phyloP scores from a whole-genome alignment of 2,329 filamentous ascomycete genomes.

The Fusarium armeniacum region DNA sequence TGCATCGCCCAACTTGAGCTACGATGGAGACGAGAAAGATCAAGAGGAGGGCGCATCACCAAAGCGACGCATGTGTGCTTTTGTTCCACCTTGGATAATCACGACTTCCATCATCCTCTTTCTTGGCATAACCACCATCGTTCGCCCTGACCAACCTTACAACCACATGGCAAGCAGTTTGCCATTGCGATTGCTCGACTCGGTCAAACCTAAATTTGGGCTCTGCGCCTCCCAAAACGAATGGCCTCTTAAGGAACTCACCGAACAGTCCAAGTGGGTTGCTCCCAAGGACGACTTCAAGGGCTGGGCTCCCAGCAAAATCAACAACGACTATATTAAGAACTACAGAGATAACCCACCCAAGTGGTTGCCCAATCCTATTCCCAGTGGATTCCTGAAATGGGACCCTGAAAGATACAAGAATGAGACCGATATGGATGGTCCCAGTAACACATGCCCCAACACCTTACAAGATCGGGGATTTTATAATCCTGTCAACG shows the following conservation, averaged over 20 bases:
- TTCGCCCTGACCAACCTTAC: conserved; percentile 50
- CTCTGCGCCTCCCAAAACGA: conserved; percentile 44
- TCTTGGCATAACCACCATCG: conserved; percentile 39
- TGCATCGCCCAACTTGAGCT: conserved; percentile 16
- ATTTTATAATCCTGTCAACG: conserved; percentile 55
- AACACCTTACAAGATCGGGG: conserved; percentile 32
- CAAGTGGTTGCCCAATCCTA: conserved; percentile 48
- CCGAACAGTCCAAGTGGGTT: conserved; percentile 46
- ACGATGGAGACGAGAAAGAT: conserved; percentile 26
- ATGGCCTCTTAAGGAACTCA: conserved; percentile 51
- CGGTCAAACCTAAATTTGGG: conserved; percentile 41
- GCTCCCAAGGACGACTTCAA: conserved; percentile 50
- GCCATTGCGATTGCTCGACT: conserved; percentile 48
- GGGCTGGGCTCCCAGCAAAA: conserved; percentile 52
- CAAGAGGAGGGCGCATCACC: conserved; percentile 8
- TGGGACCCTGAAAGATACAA: conserved; percentile 48
- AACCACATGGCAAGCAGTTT: conserved; percentile 52
- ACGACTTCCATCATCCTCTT: conserved; percentile 35
- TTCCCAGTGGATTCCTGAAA: conserved; percentile 49
- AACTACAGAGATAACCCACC: conserved; percentile 47
- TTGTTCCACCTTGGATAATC: conserved; percentile 30
- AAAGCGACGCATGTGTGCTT: conserved; percentile 23
- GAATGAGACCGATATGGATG: conserved; percentile 38
- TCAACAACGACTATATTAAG: conserved; percentile 41
- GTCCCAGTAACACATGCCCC: conserved; percentile 29